phyloP scores from a whole-genome alignment of 805 yeast species.

The Candida boidinii region DNA sequence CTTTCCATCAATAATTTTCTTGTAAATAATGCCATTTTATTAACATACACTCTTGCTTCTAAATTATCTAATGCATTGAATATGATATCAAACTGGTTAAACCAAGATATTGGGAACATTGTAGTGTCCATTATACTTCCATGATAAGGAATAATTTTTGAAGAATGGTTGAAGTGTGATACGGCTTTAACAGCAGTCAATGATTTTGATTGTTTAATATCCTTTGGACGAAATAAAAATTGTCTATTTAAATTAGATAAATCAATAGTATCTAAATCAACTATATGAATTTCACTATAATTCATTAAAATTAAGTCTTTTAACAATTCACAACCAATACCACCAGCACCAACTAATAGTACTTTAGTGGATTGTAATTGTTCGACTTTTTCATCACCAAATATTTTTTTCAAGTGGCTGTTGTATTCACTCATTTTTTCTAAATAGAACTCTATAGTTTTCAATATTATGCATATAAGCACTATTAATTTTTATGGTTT shows the following conservation, averaged over 20 bases:
- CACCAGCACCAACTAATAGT: constrained; percentile 90
- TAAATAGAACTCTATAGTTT: too few species aligned
- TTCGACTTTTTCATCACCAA: constrained; percentile 28
- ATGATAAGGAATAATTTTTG: constrained; percentile 69
- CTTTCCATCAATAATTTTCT: constrained; percentile 78
- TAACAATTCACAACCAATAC: constrained; percentile 88
- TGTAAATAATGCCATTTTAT: constrained; percentile 68
- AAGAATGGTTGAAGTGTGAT: constrained; percentile 52
- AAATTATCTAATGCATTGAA: constrained; percentile 92
- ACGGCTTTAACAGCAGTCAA: constrained; percentile 82
- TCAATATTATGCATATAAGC: too few species aligned
- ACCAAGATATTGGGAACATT: constrained; percentile 70
- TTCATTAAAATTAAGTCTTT: constrained; percentile 75
- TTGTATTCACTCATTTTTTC: constrained; percentile 9
- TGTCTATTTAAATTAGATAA: constrained; percentile 89
- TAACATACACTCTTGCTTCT: constrained; percentile 88
- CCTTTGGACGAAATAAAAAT: constrained; percentile 81
- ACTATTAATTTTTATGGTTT: too few species aligned
- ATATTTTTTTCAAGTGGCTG: constrained; percentile 31
- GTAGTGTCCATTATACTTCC: constrained; percentile 79
- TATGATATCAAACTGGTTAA: constrained; percentile 62
- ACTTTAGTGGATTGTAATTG: constrained; percentile 41
- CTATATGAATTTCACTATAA: constrained; percentile 79
- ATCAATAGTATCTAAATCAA: constrained; percentile 95
- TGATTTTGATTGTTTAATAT: constrained; percentile 84